Percentiles rank a stretch among this genome's conserved stretches.
Evolutionary conservation across 2,329 filamentous ascomycete species (phyloP).

Genomic region (Penicillium expansum): DNA sequence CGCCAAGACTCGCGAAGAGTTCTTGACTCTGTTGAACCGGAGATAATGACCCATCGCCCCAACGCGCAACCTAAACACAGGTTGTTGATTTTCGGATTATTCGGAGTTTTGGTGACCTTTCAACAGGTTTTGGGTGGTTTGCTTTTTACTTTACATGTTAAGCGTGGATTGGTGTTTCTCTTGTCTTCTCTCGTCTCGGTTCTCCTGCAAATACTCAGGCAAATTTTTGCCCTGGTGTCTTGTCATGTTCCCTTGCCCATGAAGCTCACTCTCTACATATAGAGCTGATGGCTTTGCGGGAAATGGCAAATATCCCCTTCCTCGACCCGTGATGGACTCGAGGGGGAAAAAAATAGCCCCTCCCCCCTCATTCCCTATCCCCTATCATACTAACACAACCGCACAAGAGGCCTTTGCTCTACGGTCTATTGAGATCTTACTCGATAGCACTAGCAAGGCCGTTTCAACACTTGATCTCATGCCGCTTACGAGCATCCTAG

Average conservation of each 20-base stretch:
- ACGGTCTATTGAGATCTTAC: conserved; percentile 6
- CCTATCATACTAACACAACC: conserved; percentile 10
- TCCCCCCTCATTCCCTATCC: not conserved
- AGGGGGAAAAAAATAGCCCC: not conserved
- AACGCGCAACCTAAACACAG: conserved; percentile 23
- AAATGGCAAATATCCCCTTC: not conserved
- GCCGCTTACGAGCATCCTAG: conserved; percentile 3
- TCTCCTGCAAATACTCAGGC: conserved; percentile 13
- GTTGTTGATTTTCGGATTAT: conserved; percentile 27
- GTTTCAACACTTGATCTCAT: conserved; percentile 28
- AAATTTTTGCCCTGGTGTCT: not conserved
- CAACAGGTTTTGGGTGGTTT: conserved; percentile 39
- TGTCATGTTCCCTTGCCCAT: not conserved
- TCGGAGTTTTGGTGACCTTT: conserved; percentile 42
- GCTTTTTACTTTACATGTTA: conserved; percentile 19
- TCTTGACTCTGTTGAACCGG: conserved; percentile 74
- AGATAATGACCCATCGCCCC: conserved; percentile 31
- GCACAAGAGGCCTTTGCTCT: conserved; percentile 10
- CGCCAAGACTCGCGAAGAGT: conserved; percentile 93
- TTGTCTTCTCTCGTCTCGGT: conserved; percentile 14
- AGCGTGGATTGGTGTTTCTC: conserved; percentile 24
- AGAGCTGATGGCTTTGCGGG: not conserved
- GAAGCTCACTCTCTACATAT: not conserved
- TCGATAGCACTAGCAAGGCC: conserved; percentile 18
- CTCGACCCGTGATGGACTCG: not conserved